Percentiles rank a stretch among this genome's conserved stretches.
These are phyloP conservation scores for Lotmaria passim DNA, from an alignment of 208 protist species.

Conservation along the genomic window DNA sequence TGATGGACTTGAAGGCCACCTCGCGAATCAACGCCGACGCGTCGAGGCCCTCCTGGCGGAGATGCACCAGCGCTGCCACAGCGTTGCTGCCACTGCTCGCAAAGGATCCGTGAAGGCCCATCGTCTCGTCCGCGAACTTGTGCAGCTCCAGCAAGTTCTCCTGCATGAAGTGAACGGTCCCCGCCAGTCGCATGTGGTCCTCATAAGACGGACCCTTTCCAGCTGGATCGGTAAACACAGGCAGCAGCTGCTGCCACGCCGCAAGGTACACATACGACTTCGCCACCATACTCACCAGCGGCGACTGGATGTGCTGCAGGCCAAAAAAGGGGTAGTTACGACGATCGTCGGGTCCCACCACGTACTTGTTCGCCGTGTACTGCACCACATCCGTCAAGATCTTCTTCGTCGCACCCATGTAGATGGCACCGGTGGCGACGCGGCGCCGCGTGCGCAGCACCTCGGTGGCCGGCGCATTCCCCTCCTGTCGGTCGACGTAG, in stretches of 20 bases:
- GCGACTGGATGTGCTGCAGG: slow-evolving; percentile 87
- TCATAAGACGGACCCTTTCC: slow-evolving; percentile 54
- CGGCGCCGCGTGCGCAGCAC: slow-evolving; percentile 68
- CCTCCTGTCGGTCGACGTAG: slow-evolving; percentile 46
- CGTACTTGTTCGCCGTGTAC: slow-evolving; percentile 65
- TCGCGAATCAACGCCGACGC: slow-evolving; percentile 78
- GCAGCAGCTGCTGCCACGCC: slow-evolving; percentile 71
- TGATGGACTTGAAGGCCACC: slow-evolving; percentile 81
- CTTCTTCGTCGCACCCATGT: slow-evolving; percentile 71
- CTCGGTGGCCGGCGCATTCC: slow-evolving; percentile 42
- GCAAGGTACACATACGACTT: slow-evolving; percentile 80
- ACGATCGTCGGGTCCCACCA: slow-evolving; percentile 72
- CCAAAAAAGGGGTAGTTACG: slow-evolving; percentile 88
- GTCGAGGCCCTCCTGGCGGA: slow-evolving; percentile 80
- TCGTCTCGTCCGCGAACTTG: slow-evolving; percentile 57
- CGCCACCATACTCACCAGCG: slow-evolving; percentile 74
- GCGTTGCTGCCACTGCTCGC: slow-evolving; percentile 51
- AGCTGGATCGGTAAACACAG: slow-evolving; percentile 50
- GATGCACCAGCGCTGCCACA: slow-evolving; percentile 56
- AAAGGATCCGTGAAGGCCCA: slow-evolving; percentile 70
- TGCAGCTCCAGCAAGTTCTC: slow-evolving; percentile 65
- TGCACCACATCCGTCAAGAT: slow-evolving; percentile 62
- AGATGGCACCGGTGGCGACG: slow-evolving; percentile 74
- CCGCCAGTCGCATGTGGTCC: slow-evolving; percentile 80
- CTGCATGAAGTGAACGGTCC: slow-evolving; percentile 80